Evolutionary conservation across 345 rosid genomes (phyloP), one percentile per base, ranked within the genome.

Genomic region (Crucihimalaya himalaica): DNA sequence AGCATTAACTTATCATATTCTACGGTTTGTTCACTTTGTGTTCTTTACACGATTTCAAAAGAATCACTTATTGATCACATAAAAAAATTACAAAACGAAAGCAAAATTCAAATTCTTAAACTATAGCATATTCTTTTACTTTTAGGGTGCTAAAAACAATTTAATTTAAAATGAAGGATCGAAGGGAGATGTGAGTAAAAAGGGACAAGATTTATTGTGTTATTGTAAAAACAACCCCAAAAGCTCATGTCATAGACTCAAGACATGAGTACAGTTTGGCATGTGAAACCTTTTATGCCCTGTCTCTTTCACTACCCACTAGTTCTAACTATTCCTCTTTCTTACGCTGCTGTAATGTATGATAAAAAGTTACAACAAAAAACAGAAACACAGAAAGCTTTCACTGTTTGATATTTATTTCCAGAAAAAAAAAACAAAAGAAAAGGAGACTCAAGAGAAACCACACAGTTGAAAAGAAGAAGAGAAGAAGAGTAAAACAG

Each of bases 1-100:
- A 75, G 79, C 74, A 75, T 53, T 61, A 68, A 61, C 79, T 68
- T 75, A 75, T 75, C 79, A 75, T 43, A 51, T 68, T 60, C 66
- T 7, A 12, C 15, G 8, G n/a, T 21, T 28, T 66, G 25, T 56
- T 57, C 42, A 32, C 51, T 48, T 59, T 74, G 40, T 59, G 21
- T 8, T 74, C 73, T 50, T 51, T 37, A 42, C 29, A 59, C 43
- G 13, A 75, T 46, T 46, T 37, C 10, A 48, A 39, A 28, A 40
- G 47, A 50, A 59, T 50, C 53, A 66, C 68, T 59, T 50, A 47
- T n/a, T 3, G 8, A 31, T 11, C 21, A 12, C 63, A 29, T 5
- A 11, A 37, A 31, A 25, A 16, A 32, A 16, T 42, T 27, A 48
- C 53, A 39, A 29, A 59, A 29, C 29, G 29, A 35, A 65, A 68